Conservation (phyloP, 192 early-diverging fungal species). For the Chytriomyces sp. region DNA sequence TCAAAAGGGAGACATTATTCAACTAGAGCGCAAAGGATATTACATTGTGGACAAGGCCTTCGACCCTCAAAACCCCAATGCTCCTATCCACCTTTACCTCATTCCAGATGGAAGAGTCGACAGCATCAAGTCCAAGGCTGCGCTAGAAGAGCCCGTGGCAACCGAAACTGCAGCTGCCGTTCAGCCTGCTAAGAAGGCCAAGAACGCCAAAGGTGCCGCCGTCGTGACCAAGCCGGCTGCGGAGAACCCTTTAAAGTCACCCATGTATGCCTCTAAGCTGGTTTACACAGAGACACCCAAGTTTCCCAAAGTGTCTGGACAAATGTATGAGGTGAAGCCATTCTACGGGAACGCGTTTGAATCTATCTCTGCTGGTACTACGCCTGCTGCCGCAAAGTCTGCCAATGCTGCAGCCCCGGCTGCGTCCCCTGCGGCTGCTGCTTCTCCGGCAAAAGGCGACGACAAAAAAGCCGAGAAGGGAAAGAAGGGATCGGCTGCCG, state of each 20-base stretch:
- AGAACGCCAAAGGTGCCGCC: constrained; percentile 28
- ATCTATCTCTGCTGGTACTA: constrained; percentile 33
- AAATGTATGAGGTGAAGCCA: constrained; percentile 55
- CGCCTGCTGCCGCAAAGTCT: constrained; percentile 32
- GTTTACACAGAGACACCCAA: constrained; percentile 45
- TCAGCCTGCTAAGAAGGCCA: constrained; percentile 11
- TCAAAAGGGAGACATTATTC: constrained; percentile 79
- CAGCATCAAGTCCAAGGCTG: constrained; percentile 45
- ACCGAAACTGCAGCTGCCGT: constrained; percentile 11
- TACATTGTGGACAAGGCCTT: constrained; percentile 82
- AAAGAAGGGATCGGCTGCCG: constrained; percentile 22
- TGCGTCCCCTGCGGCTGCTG: constrained; percentile 22
- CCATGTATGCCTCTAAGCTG: constrained; percentile 48
- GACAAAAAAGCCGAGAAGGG: constrained; percentile 50
- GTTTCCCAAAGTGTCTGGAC: constrained; percentile 41
- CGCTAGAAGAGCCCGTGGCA: constrained; percentile 16
- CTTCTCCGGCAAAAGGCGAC: constrained; percentile 51
- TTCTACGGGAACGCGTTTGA: constrained; percentile 50
- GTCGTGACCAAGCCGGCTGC: constrained; percentile 16
- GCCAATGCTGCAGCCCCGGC: constrained; percentile 32
- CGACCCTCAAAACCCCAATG: constrained; percentile 47
- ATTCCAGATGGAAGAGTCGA: constrained; percentile 93
- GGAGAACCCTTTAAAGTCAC: constrained; percentile 31
- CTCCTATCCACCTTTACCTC: constrained; percentile 70
- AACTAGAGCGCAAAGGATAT: constrained; percentile 96